Evolutionary conservation across 2,329 filamentous ascomycete genomes (phyloP).

Genomic region (Thermoascus crustaceus): DNA sequence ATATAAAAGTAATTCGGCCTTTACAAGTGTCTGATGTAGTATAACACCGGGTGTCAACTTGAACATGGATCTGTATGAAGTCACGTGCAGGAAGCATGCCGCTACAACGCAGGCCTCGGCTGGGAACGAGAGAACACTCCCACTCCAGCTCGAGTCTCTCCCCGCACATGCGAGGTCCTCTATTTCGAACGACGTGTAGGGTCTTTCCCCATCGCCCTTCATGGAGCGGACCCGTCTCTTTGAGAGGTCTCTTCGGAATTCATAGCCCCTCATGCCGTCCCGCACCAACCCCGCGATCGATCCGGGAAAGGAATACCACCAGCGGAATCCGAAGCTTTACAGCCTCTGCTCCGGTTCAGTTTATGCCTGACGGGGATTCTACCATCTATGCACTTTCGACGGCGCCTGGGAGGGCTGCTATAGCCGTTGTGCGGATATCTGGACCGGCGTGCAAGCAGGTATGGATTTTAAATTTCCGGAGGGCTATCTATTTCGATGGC

Average conservation of each 20-base stretch:
- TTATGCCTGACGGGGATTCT: conserved; percentile 22
- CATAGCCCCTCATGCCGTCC: background rate
- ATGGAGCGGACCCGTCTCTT: no score
- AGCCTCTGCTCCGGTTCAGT: conserved; percentile 7
- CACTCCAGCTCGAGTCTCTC: background rate
- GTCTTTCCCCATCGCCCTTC: no score
- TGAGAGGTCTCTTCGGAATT: background rate
- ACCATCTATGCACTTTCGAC: conserved; percentile 94
- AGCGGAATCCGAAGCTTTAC: conserved; percentile 16
- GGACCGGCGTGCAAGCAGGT: conserved; percentile 66
- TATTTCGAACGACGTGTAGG: no score
- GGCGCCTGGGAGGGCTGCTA: conserved; percentile 74
- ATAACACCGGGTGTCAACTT: no score
- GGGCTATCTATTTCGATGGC: background rate
- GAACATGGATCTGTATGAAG: background rate
- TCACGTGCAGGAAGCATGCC: background rate
- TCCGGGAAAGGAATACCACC: background rate
- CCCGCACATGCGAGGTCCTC: background rate
- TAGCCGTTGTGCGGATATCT: conserved; percentile 82
- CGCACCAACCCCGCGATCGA: background rate
- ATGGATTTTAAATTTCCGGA: conserved; percentile 15
- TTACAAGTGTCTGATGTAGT: no score
- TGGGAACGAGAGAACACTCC: no score
- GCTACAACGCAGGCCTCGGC: background rate
- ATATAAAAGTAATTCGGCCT: no score